A percentile compares a stretch with the other conserved stretches of the same genome.
Evolutionary conservation across 2,329 filamentous ascomycete genomes (phyloP).

Genomic region (Dryadomyces quercus-mongolicae): DNA sequence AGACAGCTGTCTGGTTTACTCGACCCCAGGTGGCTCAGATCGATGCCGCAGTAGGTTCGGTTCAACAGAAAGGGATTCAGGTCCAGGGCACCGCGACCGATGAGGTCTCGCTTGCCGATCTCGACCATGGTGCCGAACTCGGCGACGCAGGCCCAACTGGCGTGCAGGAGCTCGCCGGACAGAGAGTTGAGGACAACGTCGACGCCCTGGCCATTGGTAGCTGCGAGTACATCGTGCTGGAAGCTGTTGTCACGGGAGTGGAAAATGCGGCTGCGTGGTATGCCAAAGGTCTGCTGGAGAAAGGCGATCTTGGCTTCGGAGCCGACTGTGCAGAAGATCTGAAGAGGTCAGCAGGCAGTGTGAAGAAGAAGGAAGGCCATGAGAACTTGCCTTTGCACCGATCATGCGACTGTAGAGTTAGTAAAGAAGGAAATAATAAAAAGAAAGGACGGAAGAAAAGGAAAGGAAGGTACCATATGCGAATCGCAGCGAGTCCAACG

Average conservation of each 20-base stretch:
- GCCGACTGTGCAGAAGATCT: conserved; percentile 19
- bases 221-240: conserved; percentile 14
- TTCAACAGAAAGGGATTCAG: conserved; percentile 22
- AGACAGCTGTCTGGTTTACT: not conserved
- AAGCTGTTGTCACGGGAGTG: conserved; percentile 18
- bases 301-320: conserved; percentile 16
- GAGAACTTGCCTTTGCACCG: not conserved
- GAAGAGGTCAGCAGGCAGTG: not conserved
- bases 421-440: too few species aligned
- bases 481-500: too few species aligned
- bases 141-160: conserved; percentile 21
- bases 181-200: conserved; percentile 21
- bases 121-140: conserved; percentile 22
- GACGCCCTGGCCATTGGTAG: conserved; percentile 17
- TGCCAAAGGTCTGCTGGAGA: conserved; percentile 16
- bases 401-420: not conserved
- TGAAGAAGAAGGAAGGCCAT: too few species aligned
- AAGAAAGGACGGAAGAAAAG: too few species aligned
- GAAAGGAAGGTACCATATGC: too few species aligned
- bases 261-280: conserved; percentile 19
- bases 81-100: conserved; percentile 21
- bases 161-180: conserved; percentile 16
- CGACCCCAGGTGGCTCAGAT: conserved; percentile 3
- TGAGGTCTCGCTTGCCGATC: conserved; percentile 21
- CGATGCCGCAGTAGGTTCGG: conserved; percentile 6